phyloP scores from a whole-genome alignment of 805 yeast genomes.

The Cephaloascus albidus region DNA sequence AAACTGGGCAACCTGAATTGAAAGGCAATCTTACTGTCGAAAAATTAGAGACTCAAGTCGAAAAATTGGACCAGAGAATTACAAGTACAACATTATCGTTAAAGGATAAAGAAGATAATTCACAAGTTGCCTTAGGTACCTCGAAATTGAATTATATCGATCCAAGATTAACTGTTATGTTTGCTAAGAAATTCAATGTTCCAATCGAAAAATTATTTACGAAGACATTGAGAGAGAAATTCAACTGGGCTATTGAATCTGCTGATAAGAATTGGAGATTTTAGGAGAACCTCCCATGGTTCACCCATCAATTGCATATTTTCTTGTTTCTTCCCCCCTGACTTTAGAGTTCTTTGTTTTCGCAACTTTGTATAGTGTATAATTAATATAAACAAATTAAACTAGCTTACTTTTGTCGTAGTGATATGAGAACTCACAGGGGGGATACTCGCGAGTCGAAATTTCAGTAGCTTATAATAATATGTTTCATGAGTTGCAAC shows the following conservation, averaged over 20 bases:
- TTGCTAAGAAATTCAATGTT: slow-evolving; percentile 74
- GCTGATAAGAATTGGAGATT: slow-evolving; percentile 85
- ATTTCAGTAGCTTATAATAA: too few relatives aligned
- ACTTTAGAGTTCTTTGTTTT: too few relatives aligned
- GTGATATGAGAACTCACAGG: too few relatives aligned
- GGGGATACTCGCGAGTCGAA: too few relatives aligned
- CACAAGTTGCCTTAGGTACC: slow-evolving; percentile 87
- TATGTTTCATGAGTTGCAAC: too few relatives aligned
- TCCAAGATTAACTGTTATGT: slow-evolving; percentile 85
- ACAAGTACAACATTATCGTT: slow-evolving; percentile 60
- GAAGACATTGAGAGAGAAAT: slow-evolving; percentile 85
- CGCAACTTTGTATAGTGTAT: too few relatives aligned
- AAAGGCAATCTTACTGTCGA: slow-evolving; percentile 48
- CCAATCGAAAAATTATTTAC: slow-evolving; percentile 91
- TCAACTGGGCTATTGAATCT: slow-evolving; percentile 92
- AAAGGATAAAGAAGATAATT: slow-evolving; percentile 89
- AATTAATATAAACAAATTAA: too few relatives aligned
- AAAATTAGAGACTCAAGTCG: slow-evolving; percentile 63
- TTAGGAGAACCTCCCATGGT: too few relatives aligned
- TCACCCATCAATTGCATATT: too few relatives aligned
- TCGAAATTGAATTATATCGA: slow-evolving; percentile 93
- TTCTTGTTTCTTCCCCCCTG: too few relatives aligned
- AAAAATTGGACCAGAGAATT: slow-evolving; percentile 63
- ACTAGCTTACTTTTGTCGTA: too few relatives aligned
- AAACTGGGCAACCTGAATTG: slow-evolving; percentile 48